phyloP scores from a whole-genome alignment of 805 yeast species.

The Saturnispora saitoi region DNA sequence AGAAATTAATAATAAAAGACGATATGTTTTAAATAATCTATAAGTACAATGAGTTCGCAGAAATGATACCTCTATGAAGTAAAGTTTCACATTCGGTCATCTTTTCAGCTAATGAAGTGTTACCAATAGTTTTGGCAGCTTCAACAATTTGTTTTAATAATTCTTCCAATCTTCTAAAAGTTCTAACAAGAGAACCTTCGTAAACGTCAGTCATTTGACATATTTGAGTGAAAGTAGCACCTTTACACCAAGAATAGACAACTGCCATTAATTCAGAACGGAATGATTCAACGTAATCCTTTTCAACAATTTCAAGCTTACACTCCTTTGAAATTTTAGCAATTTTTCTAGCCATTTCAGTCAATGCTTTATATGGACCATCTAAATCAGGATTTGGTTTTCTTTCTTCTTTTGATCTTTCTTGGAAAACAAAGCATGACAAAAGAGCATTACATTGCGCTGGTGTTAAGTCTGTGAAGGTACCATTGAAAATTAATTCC shows the following conservation, averaged over 20 bases:
- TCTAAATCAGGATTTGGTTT: conserved; percentile 80
- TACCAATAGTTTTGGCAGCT: conserved; percentile 94
- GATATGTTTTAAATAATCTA: conserved; percentile 18
- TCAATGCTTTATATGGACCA: conserved; percentile 84
- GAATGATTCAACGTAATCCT: conserved; percentile 86
- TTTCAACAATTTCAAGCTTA: conserved; percentile 82
- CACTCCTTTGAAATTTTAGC: conserved; percentile 87
- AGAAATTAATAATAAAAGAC: not conserved
- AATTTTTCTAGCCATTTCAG: conserved; percentile 83
- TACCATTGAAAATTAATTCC: conserved; percentile 91
- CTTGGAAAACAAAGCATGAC: conserved; percentile 96
- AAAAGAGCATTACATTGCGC: conserved; percentile 89
- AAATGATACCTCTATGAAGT: conserved; percentile 91
- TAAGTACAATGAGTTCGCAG: conserved; percentile 88
- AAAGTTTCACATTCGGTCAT: conserved; percentile 80
- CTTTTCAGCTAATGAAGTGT: conserved; percentile 72
- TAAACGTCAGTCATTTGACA: conserved; percentile 98
- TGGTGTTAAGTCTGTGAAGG: conserved; percentile 77
- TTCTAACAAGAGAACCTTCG: conserved; percentile 92
- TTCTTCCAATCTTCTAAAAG: conserved; percentile 92
- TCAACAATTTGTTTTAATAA: conserved; percentile 79
- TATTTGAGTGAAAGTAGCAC: conserved; percentile 91
- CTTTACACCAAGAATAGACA: conserved; percentile 93
- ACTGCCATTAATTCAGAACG: conserved; percentile 95
- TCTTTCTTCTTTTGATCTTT: conserved; percentile 82